phyloP scores from a whole-genome alignment of 192 early-diverging fungal species.

The Coemansia sp. region DNA sequence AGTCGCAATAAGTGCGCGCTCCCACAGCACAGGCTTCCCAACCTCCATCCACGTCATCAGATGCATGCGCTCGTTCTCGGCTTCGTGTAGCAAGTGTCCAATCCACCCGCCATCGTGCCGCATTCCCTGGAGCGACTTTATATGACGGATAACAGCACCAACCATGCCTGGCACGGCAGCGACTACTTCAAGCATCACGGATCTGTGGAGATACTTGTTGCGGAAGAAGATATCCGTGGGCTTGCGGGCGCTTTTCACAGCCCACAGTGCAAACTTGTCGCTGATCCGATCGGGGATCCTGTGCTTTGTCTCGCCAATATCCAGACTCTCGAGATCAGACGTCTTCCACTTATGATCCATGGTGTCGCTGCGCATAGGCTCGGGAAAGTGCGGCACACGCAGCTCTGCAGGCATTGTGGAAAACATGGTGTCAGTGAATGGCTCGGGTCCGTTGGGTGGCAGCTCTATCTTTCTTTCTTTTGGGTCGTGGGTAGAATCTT shows the following conservation, averaged over 20 bases:
- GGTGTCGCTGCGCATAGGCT: slow-evolving; percentile 66
- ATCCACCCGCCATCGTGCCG: slow-evolving; percentile 91
- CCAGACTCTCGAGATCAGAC: slow-evolving; percentile 61
- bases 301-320: slow-evolving; percentile 63
- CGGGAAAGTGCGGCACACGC: slow-evolving; percentile 37
- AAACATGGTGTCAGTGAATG: slow-evolving; percentile 24
- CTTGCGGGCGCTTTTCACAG: slow-evolving; percentile 65
- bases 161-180: slow-evolving; percentile 89
- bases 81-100: slow-evolving; percentile 84
- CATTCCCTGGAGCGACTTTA: slow-evolving; percentile 73
- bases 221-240: slow-evolving; percentile 72
- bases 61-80: slow-evolving; percentile 85
- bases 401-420: slow-evolving; percentile 47
- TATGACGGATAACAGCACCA: slow-evolving; percentile 75
- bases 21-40: slow-evolving; percentile 61
- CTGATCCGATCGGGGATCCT: slow-evolving; percentile 57
- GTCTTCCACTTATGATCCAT: slow-evolving; percentile 49
- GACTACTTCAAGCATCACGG: slow-evolving; percentile 76
- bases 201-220: slow-evolving; percentile 74
- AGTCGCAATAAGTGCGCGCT: slow-evolving; percentile 67
- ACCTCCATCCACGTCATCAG: slow-evolving; percentile 78
- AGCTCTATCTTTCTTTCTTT: slow-evolving; percentile 5
- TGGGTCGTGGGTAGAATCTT: neutral
- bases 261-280: slow-evolving; percentile 65
- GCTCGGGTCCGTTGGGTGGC: slow-evolving; percentile 29